Conservation (phyloP, 2,329 filamentous ascomycete genomes). For the Thielaviopsis populi region DNA sequence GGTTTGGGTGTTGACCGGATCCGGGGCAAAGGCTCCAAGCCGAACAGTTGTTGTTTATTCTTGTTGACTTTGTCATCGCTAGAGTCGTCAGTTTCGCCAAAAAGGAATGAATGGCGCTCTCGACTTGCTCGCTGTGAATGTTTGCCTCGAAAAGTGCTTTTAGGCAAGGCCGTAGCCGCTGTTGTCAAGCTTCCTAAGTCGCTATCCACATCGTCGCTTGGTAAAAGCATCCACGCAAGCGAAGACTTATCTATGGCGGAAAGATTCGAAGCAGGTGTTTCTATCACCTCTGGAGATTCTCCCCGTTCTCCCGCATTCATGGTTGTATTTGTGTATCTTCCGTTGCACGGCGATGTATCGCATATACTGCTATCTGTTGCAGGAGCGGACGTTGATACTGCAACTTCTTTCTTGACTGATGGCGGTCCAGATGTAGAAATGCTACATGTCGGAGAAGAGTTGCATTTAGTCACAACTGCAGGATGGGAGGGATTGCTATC, state of each 20-base stretch:
- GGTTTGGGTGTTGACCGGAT: neutral
- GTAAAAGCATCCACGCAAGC: slow-evolving; percentile 66
- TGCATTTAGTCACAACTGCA: no score
- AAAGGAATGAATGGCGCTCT: slow-evolving; percentile 44
- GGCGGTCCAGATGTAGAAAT: no score
- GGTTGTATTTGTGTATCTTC: no score
- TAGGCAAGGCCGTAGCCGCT: slow-evolving; percentile 22
- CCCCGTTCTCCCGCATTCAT: neutral
- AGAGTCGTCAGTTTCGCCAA: slow-evolving; percentile 36
- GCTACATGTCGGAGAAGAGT: no score
- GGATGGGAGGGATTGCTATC: no score
- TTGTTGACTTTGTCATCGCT: slow-evolving; percentile 21
- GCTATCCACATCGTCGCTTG: slow-evolving; percentile 27
- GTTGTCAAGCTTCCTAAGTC: slow-evolving; percentile 19
- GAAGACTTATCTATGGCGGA: slow-evolving; percentile 58
- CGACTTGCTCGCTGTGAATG: slow-evolving; percentile 26
- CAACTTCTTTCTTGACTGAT: no score
- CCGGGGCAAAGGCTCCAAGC: slow-evolving; percentile 34
- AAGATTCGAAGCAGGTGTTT: slow-evolving; percentile 38
- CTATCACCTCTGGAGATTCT: neutral
- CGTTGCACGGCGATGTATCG: no score
- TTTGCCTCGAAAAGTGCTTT: slow-evolving; percentile 18
- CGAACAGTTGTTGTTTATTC: slow-evolving; percentile 38
- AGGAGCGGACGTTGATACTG: no score
- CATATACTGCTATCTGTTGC: no score